phyloP scores from a whole-genome alignment of 805 yeast species.

The Candida loeiensis region DNA sequence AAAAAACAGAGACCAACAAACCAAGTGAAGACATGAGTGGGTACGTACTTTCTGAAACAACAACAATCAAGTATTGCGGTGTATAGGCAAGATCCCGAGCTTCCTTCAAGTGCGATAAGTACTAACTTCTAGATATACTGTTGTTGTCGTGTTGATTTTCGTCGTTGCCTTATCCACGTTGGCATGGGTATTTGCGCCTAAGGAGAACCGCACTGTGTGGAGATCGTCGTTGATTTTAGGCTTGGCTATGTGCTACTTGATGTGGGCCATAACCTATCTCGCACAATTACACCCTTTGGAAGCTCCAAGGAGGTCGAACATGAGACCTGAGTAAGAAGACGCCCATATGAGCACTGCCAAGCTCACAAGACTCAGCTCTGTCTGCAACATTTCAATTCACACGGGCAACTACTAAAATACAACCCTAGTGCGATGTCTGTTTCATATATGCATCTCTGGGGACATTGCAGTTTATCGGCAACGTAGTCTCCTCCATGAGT shows the following conservation, averaged over 20 bases:
- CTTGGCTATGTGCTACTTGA: constrained; percentile 71
- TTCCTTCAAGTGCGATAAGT: no score
- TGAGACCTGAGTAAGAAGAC: constrained; percentile 76
- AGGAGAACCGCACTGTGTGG: constrained; percentile 54
- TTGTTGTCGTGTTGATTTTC: constrained; percentile 57
- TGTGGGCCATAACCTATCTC: constrained; percentile 93
- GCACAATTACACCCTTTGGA: constrained; percentile 88
- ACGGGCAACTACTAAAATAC: neutral
- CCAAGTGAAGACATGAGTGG: constrained; percentile 39
- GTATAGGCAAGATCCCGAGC: no score
- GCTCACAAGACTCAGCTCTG: no score
- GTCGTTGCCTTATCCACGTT: constrained; percentile 57
- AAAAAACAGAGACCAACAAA: constrained; percentile 1
- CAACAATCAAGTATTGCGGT: neutral
- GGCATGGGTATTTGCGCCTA: constrained; percentile 86
- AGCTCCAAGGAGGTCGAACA: constrained; percentile 83
- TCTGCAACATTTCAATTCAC: no score
- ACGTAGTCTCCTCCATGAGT: no score
- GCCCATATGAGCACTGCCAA: no score
- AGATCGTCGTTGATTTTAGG: constrained; percentile 54
- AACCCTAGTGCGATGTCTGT: no score
- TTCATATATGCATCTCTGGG: no score
- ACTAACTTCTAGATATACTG: constrained; percentile 55
- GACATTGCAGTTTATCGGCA: no score
- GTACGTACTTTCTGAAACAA: constrained; percentile 23